Conservation (phyloP, 176 grass and related monocot species). For the Phoenix dactylifera region DNA sequence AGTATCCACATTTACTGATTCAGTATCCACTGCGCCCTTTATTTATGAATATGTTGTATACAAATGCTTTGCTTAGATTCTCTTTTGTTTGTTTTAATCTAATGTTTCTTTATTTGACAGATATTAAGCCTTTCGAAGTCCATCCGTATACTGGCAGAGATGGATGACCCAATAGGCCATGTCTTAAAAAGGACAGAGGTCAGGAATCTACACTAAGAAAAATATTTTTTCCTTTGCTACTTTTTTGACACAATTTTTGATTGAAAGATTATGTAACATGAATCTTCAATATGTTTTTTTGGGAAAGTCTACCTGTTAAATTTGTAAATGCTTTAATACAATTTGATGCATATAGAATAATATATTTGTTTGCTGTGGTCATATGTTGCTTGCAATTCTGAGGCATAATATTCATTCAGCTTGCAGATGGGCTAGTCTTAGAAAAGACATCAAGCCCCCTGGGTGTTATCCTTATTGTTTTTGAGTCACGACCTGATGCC, state of each 20-base stretch:
- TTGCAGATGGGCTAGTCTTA: constrained; percentile 67
- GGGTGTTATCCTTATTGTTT: constrained; percentile 86
- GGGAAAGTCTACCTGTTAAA: too few relatives aligned
- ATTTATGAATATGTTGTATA: too few relatives aligned
- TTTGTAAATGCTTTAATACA: neutral
- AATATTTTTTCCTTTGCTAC: neutral
- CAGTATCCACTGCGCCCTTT: too few relatives aligned
- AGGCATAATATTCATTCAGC: constrained; percentile 27
- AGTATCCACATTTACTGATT: too few relatives aligned
- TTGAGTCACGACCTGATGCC: constrained; percentile 94
- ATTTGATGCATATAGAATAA: neutral
- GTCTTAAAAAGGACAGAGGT: constrained; percentile 78
- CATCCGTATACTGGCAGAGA: constrained; percentile 67
- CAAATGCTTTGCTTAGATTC: too few relatives aligned
- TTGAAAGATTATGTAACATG: too few relatives aligned
- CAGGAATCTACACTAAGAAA: constrained; percentile 3
- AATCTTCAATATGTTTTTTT: too few relatives aligned
- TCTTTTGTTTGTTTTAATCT: constrained; percentile 2
- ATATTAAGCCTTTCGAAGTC: constrained; percentile 88
- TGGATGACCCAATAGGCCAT: constrained; percentile 88
- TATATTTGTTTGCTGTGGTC: neutral
- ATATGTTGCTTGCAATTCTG: neutral
- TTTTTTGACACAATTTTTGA: too few relatives aligned
- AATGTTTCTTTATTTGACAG: constrained; percentile 31
- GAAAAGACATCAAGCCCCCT: constrained; percentile 87